phyloP scores from a whole-genome alignment of 176 grass and related monocot species.

The Phoenix dactylifera region DNA sequence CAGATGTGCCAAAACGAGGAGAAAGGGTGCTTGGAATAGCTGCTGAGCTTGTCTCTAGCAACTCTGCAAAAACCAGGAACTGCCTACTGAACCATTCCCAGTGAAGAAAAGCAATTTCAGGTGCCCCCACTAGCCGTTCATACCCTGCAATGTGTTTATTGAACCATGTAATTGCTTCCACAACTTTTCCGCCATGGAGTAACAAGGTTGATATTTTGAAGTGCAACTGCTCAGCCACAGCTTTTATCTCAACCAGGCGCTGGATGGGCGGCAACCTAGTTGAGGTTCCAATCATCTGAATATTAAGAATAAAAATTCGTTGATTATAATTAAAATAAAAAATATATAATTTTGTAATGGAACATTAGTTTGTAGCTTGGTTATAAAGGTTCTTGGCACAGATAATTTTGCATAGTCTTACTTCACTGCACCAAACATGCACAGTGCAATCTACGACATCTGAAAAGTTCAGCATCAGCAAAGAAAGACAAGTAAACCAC shows the following conservation, averaged over 20 bases:
- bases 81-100: constrained; percentile 97
- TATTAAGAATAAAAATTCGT: constrained; percentile 26
- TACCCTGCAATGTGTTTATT: constrained; percentile 70
- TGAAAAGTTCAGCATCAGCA: too few relatives aligned
- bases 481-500: too few relatives aligned
- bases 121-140: constrained; percentile 46
- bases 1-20: constrained; percentile 65
- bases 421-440: too few relatives aligned
- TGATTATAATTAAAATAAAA: constrained; percentile 21
- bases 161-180: constrained; percentile 90
- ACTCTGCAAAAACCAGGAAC: constrained; percentile 90
- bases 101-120: constrained; percentile 81
- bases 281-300: constrained; percentile 78
- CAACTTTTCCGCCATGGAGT: constrained; percentile 76
- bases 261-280: constrained; percentile 92
- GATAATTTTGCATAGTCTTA: constrained; percentile 1
- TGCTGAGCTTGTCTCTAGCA: constrained; percentile 73
- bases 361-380: background rate
- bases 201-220: constrained; percentile 98
- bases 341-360: background rate
- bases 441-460: too few relatives aligned
- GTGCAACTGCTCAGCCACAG: constrained; percentile 76
- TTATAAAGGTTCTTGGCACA: background rate
- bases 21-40: constrained; percentile 51
- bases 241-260: constrained; percentile 84